Base-by-base conservation (phyloP, 495 filamentous ascomycete species). In the Thozetella sp. region DNA sequence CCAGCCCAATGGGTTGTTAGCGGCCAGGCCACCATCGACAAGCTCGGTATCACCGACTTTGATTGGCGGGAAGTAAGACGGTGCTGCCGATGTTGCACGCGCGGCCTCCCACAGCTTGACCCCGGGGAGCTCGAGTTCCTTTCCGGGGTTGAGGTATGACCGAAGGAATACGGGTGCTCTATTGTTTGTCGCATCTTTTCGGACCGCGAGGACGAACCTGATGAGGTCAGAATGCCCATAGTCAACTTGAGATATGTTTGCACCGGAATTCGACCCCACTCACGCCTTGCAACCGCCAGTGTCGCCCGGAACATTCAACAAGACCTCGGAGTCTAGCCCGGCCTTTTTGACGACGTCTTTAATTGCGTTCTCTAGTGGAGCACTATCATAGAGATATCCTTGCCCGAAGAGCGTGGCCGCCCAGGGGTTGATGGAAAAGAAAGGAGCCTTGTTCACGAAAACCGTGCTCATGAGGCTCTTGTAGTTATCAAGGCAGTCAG, bases 241-340 rank as follows among this genome's bases (percentile, higher is more conserved):
- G 10, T 13, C 17, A 26, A 30, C 3, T 6, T 6, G 27, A 10
- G 19, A 12, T 22, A 23, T 25, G 51, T 55, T 55, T n/a, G n/a
- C n/a, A n/a, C n/a, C n/a, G n/a, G n/a, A n/a, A n/a, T n/a, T n/a
- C n/a, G n/a, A n/a, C n/a, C n/a, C n/a, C n/a, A n/a, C n/a, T n/a
- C n/a, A 55, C 27, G 45, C 53, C n/a, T 40, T 55, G 22, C 22
- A 52, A n/a, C 30, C 53, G 27, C n/a, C n/a, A n/a, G n/a, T n/a
- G n/a, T n/a, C n/a, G n/a, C n/a, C n/a, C n/a, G n/a, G n/a, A n/a
- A n/a, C n/a, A n/a, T n/a, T n/a, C n/a, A n/a, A n/a, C n/a, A n/a
- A n/a, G n/a, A n/a, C n/a, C n/a, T n/a, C n/a, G n/a, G n/a, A n/a
- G n/a, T n/a, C n/a, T n/a, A n/a, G n/a, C n/a, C n/a, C n/a, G n/a